These are phyloP conservation scores for Gossypium davidsonii DNA, from an alignment of 441 rosid genomes.

Conservation along the genomic window DNA sequence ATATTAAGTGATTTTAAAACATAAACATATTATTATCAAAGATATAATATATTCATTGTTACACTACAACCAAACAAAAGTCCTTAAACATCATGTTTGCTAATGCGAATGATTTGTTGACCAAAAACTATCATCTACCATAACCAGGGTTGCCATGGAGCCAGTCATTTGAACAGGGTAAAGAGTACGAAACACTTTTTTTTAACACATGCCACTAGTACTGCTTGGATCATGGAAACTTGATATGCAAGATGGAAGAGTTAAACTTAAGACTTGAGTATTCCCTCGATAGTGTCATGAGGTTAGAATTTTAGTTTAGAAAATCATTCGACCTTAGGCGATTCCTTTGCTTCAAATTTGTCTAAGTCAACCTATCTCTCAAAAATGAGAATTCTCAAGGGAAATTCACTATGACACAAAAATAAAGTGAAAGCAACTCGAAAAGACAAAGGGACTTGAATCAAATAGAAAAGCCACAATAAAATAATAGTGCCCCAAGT, in stretches of 20 bases:
- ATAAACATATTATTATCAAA: not conserved
- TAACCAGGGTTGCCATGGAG: not conserved
- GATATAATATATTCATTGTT: not conserved
- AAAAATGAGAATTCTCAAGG: too few relatives aligned
- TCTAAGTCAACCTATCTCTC: too few relatives aligned
- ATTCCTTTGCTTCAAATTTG: too few relatives aligned
- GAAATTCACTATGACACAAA: too few relatives aligned
- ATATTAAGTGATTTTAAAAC: not conserved
- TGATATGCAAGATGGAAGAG: slow-evolving; percentile 7
- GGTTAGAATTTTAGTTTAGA: too few relatives aligned
- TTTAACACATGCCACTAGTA: not conserved
- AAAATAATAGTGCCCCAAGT: too few relatives aligned
- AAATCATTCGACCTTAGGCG: too few relatives aligned
- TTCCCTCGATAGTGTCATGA: not conserved
- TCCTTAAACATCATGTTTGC: not conserved
- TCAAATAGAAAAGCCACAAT: too few relatives aligned
- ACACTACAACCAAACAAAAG: not conserved
- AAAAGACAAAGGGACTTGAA: too few relatives aligned
- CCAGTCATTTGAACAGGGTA: not conserved
- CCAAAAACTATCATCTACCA: not conserved
- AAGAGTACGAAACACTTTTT: not conserved
- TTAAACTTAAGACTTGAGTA: not conserved
- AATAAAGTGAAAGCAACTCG: too few relatives aligned
- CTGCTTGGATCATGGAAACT: not conserved
- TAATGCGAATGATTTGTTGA: not conserved